These are phyloP conservation scores for Paecilomyces sp. DNA, from an alignment of 2,329 filamentous ascomycete species.

Conservation along the genomic window DNA sequence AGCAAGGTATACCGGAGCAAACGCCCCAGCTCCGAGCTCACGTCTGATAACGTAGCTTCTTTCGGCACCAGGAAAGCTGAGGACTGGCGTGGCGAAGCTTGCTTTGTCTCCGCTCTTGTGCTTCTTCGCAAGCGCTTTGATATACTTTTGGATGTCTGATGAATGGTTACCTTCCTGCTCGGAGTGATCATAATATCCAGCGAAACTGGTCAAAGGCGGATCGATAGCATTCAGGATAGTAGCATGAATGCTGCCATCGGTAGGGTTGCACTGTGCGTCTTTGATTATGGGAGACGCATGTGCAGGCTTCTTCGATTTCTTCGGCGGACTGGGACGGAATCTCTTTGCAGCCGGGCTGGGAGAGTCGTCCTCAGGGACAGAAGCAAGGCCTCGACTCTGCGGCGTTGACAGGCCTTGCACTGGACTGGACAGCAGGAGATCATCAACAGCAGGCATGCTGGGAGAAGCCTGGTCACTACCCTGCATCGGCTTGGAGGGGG, in stretches of 20 bases:
- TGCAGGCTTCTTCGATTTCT: conserved; percentile 10
- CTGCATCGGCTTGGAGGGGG: conserved; percentile 56
- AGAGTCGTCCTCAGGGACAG: conserved; percentile 24
- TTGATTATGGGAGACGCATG: conserved; percentile 62
- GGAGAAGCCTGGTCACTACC: conserved; percentile 17
- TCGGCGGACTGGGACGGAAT: conserved; percentile 16
- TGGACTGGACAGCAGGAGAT: conserved; percentile 61
- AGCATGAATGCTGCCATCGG: conserved; percentile 66
- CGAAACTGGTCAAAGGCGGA: conserved; percentile 65
- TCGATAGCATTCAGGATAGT: conserved; percentile 68
- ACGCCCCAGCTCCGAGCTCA: conserved; percentile 87
- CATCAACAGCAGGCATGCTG: conserved; percentile 30
- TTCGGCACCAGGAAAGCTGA: conserved; percentile 60
- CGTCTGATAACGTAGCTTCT: conserved; percentile 70
- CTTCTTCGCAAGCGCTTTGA: conserved; percentile 56
- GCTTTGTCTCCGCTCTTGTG: conserved; percentile 50
- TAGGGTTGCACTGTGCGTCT: conserved; percentile 81
- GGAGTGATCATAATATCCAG: conserved; percentile 71
- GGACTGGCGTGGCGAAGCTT: conserved; percentile 52
- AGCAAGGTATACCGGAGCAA: conserved; percentile 88
- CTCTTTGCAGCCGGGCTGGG: conserved; percentile 33
- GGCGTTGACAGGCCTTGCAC: conserved; percentile 58
- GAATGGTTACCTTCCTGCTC: conserved; percentile 58
- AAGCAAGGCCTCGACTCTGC: conserved; percentile 34
- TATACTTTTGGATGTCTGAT: conserved; percentile 72